Base-by-base conservation (phyloP, 2,329 filamentous ascomycete genomes). In the Aureobasidium lini region DNA sequence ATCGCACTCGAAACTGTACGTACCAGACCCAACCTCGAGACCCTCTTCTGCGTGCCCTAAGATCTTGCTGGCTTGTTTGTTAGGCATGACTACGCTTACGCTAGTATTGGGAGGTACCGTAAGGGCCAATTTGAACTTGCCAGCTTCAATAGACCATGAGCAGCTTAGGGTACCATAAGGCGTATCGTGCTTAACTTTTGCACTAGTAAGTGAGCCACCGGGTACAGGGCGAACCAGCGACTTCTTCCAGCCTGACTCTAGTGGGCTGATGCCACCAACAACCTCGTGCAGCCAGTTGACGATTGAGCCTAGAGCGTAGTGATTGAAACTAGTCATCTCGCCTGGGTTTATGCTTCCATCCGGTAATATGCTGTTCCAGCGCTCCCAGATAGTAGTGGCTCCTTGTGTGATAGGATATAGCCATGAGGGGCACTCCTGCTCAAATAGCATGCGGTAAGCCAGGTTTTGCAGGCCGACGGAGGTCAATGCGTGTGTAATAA, bases 311-410 rank as follows among this genome's bases (percentile, higher is more conserved):
- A 79, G 74, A 0, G 78, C 73, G 57, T 80, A 81, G 62, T 81
- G 77, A 34, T 80, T 79, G 61, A 79, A 79, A 16, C 76, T 79
- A 0, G 77, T 78, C 78, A 81, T 80, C 34, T 69, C 64, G 0
- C 77, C 75, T 0, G 74, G 69, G 57, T 81, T 81, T 15, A 80
- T 64, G 0, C 62, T 69, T 0, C 77, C 77, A 59, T 80, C 68
- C 0, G 75, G 69, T 0, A 79, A 64, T 34, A 81, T 67, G 31
- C 73, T 76, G 50, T 81, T 77, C 79, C 79, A 81, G 2, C 79
- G 72, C 62, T 81, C 78, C 78, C 78, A 81, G 0, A 75, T 77
- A 0, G 78, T 81, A 0, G 78, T 81, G 0, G 72, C 78, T 9
- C 70, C 70, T 72, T 76, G 74, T 0, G 70, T 72, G 6, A 81